phyloP scores from a whole-genome alignment of 331 rosid genomes.

The Telfairia occidentalis region DNA sequence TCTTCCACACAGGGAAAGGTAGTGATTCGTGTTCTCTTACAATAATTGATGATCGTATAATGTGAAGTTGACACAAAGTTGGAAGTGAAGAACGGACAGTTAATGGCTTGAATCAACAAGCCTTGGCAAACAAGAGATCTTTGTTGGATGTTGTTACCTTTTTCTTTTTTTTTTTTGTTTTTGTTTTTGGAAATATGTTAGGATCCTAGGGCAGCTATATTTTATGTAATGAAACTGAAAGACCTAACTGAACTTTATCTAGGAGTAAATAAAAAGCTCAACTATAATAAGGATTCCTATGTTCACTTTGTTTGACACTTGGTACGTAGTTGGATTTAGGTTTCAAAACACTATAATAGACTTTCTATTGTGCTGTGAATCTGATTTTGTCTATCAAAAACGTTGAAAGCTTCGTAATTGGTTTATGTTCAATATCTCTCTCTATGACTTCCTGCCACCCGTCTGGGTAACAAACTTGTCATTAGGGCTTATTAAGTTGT shows the following conservation, averaged over 20 bases:
- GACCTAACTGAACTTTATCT: not conserved
- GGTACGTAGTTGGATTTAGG: not conserved
- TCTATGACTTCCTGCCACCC: not conserved
- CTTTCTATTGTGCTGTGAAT: not conserved
- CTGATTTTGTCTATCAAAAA: not conserved
- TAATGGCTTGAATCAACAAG: not conserved
- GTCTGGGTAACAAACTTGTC: not conserved
- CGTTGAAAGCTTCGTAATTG: not conserved
- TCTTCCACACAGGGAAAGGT: constrained; percentile 92
- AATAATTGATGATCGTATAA: not conserved
- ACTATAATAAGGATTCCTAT: not conserved
- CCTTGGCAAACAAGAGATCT: not conserved
- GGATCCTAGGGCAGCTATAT: not conserved
- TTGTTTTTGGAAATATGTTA: not conserved
- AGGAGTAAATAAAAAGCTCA: not conserved
- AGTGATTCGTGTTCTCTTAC: not conserved
- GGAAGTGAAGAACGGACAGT: not conserved
- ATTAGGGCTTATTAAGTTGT: constrained; percentile 22
- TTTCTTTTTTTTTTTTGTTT: not conserved
- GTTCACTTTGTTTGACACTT: not conserved
- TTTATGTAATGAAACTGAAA: not conserved
- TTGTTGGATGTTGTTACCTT: not conserved
- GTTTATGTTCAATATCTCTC: not conserved
- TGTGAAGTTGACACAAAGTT: not conserved
- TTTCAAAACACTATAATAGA: not conserved